These are phyloP conservation scores for Xylariaceae sp. DNA, from an alignment of 2,329 filamentous ascomycete species.

Conservation along the genomic window DNA sequence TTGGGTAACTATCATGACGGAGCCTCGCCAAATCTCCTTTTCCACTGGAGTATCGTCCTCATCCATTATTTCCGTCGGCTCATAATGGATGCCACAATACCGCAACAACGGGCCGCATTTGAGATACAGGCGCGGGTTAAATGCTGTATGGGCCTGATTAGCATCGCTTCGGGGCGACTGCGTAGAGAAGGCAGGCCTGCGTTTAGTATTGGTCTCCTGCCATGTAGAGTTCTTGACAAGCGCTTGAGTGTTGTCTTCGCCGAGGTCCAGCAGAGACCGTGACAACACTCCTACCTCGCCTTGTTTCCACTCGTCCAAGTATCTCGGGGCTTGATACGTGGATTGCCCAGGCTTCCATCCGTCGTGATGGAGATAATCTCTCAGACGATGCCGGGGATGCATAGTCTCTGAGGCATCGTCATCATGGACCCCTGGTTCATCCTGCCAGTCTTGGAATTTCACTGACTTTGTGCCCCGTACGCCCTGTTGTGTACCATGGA, in stretches of 20 bases:
- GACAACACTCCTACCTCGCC: constrained; percentile 59
- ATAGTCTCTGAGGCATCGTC: constrained; percentile 25
- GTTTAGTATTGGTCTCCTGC: constrained; percentile 65
- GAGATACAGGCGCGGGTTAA: constrained; percentile 78
- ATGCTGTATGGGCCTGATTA: constrained; percentile 60
- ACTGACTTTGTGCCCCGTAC: constrained; percentile 29
- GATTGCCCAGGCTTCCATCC: constrained; percentile 46
- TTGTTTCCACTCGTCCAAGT: constrained; percentile 70
- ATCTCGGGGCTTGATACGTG: constrained; percentile 55
- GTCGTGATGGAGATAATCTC: constrained; percentile 29
- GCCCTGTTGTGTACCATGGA: constrained; percentile 11
- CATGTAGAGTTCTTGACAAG: constrained; percentile 58
- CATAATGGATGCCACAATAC: constrained; percentile 76
- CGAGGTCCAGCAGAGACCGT: constrained; percentile 57
- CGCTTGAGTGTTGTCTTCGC: constrained; percentile 33
- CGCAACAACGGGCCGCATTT: constrained; percentile 87
- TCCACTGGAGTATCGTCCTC: constrained; percentile 42
- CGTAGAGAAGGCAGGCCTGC: constrained; percentile 44
- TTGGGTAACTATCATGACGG: constrained; percentile 89
- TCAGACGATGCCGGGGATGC: constrained; percentile 24
- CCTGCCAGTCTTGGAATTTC: constrained; percentile 31
- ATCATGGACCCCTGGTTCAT: constrained; percentile 19
- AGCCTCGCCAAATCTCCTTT: constrained; percentile 86
- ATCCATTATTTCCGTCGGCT: constrained; percentile 43
- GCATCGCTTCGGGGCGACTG: constrained; percentile 61